Evolutionary conservation across 1,284 basidiomycete genomes (phyloP).

Genomic region (Golubevia sp.): DNA sequence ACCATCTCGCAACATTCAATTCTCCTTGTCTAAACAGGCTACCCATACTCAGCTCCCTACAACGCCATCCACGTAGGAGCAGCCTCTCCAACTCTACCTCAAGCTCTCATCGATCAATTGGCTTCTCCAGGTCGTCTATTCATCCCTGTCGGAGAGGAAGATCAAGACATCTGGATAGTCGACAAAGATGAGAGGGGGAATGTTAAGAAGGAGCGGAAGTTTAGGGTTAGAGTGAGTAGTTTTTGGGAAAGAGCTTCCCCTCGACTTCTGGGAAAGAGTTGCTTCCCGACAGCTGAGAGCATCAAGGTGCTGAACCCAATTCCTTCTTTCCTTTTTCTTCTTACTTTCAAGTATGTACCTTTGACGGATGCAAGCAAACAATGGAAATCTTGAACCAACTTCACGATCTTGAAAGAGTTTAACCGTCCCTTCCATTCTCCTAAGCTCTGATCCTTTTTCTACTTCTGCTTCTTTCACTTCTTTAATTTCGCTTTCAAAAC

Average conservation of each 20-base stretch:
- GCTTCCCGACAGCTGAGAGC: too few relatives aligned
- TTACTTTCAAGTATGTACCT: slow-evolving; percentile 63
- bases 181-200: slow-evolving; percentile 79
- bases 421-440: too few relatives aligned
- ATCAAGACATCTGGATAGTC: slow-evolving; percentile 58
- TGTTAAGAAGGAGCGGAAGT: slow-evolving; percentile 72
- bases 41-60: slow-evolving; percentile 70
- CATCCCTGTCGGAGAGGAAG: slow-evolving; percentile 78
- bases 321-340: too few relatives aligned
- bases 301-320: not conserved
- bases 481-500: too few relatives aligned
- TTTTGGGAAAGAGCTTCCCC: slow-evolving; percentile 2
- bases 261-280: too few relatives aligned
- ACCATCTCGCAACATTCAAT: too few relatives aligned
- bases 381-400: too few relatives aligned
- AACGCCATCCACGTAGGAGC: slow-evolving; percentile 94
- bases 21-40: slow-evolving; percentile 18
- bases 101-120: slow-evolving; percentile 74
- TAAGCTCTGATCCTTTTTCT: too few relatives aligned
- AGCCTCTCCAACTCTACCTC: slow-evolving; percentile 74
- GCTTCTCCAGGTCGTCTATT: slow-evolving; percentile 87
- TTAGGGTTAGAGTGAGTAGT: slow-evolving; percentile 76
- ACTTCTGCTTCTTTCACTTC: too few relatives aligned
- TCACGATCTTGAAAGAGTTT: too few relatives aligned
- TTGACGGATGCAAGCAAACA: slow-evolving; percentile 55